These are phyloP conservation scores for Ustilaginoidea virens DNA, from an alignment of 2,329 filamentous ascomycete species.

Conservation along the genomic window DNA sequence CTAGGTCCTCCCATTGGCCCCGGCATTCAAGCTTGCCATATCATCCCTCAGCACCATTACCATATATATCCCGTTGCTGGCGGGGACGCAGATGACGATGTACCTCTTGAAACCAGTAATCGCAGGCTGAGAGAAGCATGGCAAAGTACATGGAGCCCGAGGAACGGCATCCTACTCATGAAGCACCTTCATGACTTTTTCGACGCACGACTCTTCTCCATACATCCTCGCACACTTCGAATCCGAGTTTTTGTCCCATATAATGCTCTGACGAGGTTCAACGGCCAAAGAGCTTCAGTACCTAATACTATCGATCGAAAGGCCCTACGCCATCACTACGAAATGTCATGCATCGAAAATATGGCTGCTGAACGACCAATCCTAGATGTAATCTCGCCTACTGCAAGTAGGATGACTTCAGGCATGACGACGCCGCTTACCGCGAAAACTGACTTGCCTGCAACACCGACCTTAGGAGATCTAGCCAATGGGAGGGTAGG, in stretches of 20 bases:
- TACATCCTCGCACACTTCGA: slow-evolving; percentile 8
- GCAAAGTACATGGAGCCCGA: background rate
- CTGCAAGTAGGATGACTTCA: background rate
- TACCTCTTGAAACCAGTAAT: background rate
- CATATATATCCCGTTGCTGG: slow-evolving; percentile 6
- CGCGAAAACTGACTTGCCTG: background rate
- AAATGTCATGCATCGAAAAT: slow-evolving; percentile 11
- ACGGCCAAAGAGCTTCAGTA: slow-evolving; percentile 5
- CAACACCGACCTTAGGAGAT: no score
- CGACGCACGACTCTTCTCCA: slow-evolving; percentile 9
- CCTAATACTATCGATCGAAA: slow-evolving; percentile 3
- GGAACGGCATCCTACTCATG: slow-evolving; percentile 7
- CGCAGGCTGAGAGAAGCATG: background rate
- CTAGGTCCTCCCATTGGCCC: slow-evolving; percentile 4
- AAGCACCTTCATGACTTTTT: slow-evolving; percentile 9
- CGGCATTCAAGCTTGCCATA: slow-evolving; percentile 9
- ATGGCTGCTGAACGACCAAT: slow-evolving; percentile 5
- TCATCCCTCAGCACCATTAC: slow-evolving; percentile 10
- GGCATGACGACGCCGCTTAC: background rate
- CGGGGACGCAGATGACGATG: background rate
- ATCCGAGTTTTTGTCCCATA: slow-evolving; percentile 10
- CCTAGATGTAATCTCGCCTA: background rate
- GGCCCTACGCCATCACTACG: slow-evolving; percentile 9
- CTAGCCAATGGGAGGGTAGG: no score
- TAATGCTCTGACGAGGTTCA: slow-evolving; percentile 5